Base-by-base conservation (phyloP, 257 asterid species). In the Capsicum pubescens region DNA sequence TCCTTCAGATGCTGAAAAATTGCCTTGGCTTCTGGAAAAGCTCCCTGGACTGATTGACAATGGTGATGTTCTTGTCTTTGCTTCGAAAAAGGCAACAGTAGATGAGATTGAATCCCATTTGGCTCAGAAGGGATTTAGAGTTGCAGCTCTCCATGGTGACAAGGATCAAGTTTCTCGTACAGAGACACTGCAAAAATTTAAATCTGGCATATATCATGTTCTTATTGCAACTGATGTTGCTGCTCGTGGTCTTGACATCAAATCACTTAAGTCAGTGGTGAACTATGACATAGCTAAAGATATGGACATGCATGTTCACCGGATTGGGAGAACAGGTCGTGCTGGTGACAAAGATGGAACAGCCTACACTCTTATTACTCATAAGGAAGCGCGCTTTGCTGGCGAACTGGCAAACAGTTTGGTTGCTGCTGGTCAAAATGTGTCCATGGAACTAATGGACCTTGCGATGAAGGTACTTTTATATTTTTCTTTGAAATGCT, bases 271-370 rank as follows among this genome's bases (percentile, higher is more conserved):
- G 87, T 93, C 99, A 35, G 99, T 96, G 84, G 97, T 96, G 67
- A 96, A 96, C 86, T 96, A 90, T 87, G 99, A 96, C 87, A 91
- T 92, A 82, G 98, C 99, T 71, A 96, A 93, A 89, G 99, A 96
- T 76, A 96, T 96, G 98, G 99, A 96, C 89, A 96, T 96, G 99
- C 99, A 96, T 85, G 99, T 96, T 26, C 99, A 96, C 83, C 94
- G 99, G 77, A 94, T 96, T 88, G 99, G 99, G 82, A 94, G 99
- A 92, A 96, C 99, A 19, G 99, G 99, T n/a, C 99, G 99, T 87
- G 99, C 99, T 13, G 99, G 99, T 44, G 99, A 96, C 91, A 96
- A 96, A 90, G 99, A 96, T 85, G 98, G 99, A 82, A 93, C 97
- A 70, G 99, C 99, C 55, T 93, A 91, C 91, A 96, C 99, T 63